phyloP scores from a whole-genome alignment of 2,329 filamentous ascomycete genomes.

The Colletotrichum sp. region DNA sequence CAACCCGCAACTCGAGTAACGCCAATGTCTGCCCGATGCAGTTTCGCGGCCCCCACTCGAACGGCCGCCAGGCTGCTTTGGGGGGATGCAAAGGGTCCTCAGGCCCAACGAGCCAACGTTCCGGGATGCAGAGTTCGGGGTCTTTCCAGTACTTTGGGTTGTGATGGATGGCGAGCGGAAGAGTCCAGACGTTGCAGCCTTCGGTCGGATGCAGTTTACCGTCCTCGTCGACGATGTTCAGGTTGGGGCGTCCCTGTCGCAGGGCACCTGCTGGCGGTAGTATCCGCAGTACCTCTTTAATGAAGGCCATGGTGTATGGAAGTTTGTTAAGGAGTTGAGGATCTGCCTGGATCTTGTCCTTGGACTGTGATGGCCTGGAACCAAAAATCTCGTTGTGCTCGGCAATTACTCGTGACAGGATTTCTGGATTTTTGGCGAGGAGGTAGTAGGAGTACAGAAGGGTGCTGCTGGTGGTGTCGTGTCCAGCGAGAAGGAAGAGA shows the following conservation, averaged over 20 bases:
- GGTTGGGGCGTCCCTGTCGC: slow-evolving; percentile 38
- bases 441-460: slow-evolving; percentile 29
- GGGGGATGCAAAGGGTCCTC: slow-evolving; percentile 12
- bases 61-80: slow-evolving; percentile 54
- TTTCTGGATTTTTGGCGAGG: slow-evolving; percentile 26
- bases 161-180: slow-evolving; percentile 40
- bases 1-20: slow-evolving; percentile 51
- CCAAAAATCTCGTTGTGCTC: slow-evolving; percentile 50
- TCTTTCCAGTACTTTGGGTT: slow-evolving; percentile 46
- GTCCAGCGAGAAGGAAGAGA: slow-evolving; percentile 36
- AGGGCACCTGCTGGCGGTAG: slow-evolving; percentile 55
- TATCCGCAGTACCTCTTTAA: slow-evolving; percentile 60
- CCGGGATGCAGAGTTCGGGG: slow-evolving; percentile 49
- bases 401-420: slow-evolving; percentile 26
- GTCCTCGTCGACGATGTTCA: slow-evolving; percentile 44
- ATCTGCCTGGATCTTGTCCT: slow-evolving; percentile 42
- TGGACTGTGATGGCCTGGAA: slow-evolving; percentile 38
- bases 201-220: slow-evolving; percentile 49
- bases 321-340: slow-evolving; percentile 54
- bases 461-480: slow-evolving; percentile 35
- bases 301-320: slow-evolving; percentile 55
- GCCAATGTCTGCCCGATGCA: slow-evolving; percentile 50
- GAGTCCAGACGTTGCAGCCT: slow-evolving; percentile 46
- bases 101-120: slow-evolving; percentile 44
- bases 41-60: slow-evolving; percentile 54